These are phyloP conservation scores for Chalciporus sphaerocephalus DNA, from an alignment of 768 basidiomycete species.

Conservation along the genomic window DNA sequence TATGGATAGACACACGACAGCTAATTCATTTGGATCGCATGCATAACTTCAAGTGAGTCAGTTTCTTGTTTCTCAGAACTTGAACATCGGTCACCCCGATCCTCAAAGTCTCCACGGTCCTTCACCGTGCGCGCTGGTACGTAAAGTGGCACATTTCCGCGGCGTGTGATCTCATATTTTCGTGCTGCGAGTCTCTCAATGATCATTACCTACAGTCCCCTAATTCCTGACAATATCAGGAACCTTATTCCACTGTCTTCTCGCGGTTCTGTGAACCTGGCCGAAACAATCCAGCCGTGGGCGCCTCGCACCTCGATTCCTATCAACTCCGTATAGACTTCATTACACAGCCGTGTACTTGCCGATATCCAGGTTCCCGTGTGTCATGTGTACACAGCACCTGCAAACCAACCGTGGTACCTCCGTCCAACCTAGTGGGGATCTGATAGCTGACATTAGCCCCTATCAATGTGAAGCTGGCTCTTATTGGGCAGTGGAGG, in stretches of 20 bases:
- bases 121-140: constrained; percentile 67
- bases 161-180: constrained; percentile 6
- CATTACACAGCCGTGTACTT: constrained; percentile 75
- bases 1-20: constrained; percentile 81
- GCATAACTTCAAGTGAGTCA: constrained; percentile 74
- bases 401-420: constrained; percentile 67
- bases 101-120: constrained; percentile 67
- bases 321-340: constrained; percentile 63
- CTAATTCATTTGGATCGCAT: no score
- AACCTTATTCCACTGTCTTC: constrained; percentile 54
- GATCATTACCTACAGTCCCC: no score
- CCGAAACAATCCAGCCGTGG: constrained; percentile 19
- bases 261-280: constrained; percentile 37
- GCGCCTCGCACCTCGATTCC: constrained; percentile 29
- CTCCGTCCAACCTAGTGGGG: no score
- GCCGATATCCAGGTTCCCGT: constrained; percentile 75
- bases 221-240: constrained; percentile 60
- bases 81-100: constrained; percentile 12
- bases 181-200: constrained; percentile 53
- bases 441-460: constrained; percentile 79
- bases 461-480: no score
- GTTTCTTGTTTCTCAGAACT: not conserved
- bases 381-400: constrained; percentile 66
- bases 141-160: constrained; percentile 25
- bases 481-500: no score